A percentile compares a stretch with the other conserved stretches of the same genome.
These are phyloP conservation scores for Penicillium crustosum DNA, from an alignment of 2,329 filamentous ascomycete genomes.

Conservation along the genomic window DNA sequence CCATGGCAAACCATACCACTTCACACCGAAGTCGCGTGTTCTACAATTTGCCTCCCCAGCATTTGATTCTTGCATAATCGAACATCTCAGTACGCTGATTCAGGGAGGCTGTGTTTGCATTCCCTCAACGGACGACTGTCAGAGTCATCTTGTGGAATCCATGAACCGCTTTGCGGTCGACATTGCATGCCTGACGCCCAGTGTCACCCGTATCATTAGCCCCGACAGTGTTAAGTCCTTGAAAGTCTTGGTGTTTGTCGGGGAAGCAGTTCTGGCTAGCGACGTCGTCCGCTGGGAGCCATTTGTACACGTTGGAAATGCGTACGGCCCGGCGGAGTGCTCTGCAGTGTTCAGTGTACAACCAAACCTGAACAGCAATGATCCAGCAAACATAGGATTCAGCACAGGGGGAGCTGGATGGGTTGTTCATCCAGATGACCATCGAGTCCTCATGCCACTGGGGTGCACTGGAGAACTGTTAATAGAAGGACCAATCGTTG, in stretches of 20 bases:
- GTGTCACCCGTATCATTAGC: neutral
- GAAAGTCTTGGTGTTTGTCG: constrained; percentile 26
- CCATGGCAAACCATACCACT: constrained; percentile 14
- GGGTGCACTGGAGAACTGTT: constrained; percentile 6
- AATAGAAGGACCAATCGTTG: constrained; percentile 1
- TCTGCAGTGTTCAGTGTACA: constrained; percentile 33
- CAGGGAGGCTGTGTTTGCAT: constrained; percentile 20
- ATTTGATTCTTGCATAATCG: constrained; percentile 10
- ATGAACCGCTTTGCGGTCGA: constrained; percentile 43
- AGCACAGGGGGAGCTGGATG: constrained; percentile 2
- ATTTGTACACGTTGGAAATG: constrained; percentile 37
- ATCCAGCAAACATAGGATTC: constrained; percentile 4
- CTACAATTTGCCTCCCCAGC: constrained; percentile 10
- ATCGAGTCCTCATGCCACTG: neutral
- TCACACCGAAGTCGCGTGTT: constrained; percentile 6
- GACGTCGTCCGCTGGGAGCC: constrained; percentile 39
- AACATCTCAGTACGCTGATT: constrained; percentile 16
- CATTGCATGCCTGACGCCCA: neutral
- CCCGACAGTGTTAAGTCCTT: neutral
- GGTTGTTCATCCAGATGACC: constrained; percentile 4
- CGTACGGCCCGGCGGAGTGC: constrained; percentile 44
- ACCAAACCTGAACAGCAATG: constrained; percentile 11
- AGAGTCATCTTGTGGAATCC: constrained; percentile 44
- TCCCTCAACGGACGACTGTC: constrained; percentile 10
- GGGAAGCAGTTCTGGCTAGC: constrained; percentile 21